Evolutionary conservation across 768 basidiomycete genomes (phyloP), one percentile per base, ranked within the genome.

Genomic region (Lentinula boryana): DNA sequence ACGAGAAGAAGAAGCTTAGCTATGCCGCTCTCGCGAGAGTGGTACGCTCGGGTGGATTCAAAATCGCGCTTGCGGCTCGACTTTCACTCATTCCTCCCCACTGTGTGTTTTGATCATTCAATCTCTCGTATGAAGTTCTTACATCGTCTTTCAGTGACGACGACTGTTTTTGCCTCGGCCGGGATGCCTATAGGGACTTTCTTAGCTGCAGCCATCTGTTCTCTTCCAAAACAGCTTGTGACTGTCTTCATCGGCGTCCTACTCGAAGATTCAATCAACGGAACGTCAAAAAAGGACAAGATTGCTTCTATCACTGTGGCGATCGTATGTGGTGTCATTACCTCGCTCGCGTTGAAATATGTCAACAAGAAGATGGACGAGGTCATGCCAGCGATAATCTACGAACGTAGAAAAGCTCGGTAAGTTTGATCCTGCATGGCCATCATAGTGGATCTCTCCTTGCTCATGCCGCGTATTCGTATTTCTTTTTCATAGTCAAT

Each of bases 141-240:
- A 33, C 52, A 35, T 41, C 27, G 18, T 31, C 5, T 8, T 18
- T 16, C 61, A 74, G 73, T 75, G 27, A 75, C 73, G 9, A 76
- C 75, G 4, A 71, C 73, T 27, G 68, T 78, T 2, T 76, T 79
- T 57, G 69, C 78, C 2, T 74, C 78, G 2, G 76, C 74, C 56
- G 79, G 79, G 2, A 74, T 80, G 70, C 60, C 44, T 36, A 71
- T 78, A 48, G 73, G 67, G 64, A 65, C 72, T 38, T 80, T 79
- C 71, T 60, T 68, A 33, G 43, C 75, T 10, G 78, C 79, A 5
- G 71, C 78, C 5, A 63, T 79, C 41, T 62, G 76, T 21, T 73
- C 74, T 35, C 61, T 78, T 13, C 79, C 79, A 7, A 79, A 79
- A 63, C 78, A 80, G 70, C 71, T 81, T 36, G 70, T 74, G 27